Conservation (phyloP, 352 stramenopile species). For the Globisporangium perplexum region DNA sequence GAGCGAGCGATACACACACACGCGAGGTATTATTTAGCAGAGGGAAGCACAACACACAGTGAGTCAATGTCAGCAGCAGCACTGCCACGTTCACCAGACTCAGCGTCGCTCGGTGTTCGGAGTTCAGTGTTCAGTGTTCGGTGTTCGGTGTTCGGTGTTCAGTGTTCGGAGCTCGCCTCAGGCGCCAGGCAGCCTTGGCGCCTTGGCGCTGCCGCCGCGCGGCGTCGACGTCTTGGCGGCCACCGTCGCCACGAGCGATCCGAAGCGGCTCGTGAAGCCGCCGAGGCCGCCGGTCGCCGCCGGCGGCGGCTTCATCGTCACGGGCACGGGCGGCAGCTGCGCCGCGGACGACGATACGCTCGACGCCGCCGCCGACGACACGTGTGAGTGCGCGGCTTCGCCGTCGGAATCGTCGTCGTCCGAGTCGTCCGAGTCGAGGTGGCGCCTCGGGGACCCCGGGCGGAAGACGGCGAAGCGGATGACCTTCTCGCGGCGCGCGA, state of each 20-base stretch:
- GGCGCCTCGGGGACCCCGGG: slow-evolving; percentile 39
- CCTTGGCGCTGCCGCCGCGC: neutral
- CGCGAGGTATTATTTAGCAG: no score
- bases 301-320: slow-evolving; percentile 16
- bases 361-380: slow-evolving; percentile 14
- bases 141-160: no score
- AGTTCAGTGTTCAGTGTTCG: no score
- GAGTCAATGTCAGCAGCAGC: no score
- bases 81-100: no score
- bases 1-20: no score
- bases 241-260: slow-evolving; percentile 42
- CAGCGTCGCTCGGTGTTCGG: no score
- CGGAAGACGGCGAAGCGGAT: slow-evolving; percentile 77
- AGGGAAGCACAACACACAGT: no score
- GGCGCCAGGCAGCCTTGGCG: slow-evolving; percentile 3
- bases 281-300: slow-evolving; percentile 19
- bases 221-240: slow-evolving; percentile 43
- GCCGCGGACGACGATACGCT: slow-evolving; percentile 11
- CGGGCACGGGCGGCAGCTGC: slow-evolving; percentile 27
- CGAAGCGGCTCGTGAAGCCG: slow-evolving; percentile 53
- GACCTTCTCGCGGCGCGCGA: slow-evolving; percentile 72
- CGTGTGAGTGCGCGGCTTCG: slow-evolving; percentile 21
- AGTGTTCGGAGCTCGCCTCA: no score
- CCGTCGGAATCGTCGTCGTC: slow-evolving; percentile 43
- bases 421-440: slow-evolving; percentile 33